Conservation (phyloP, 495 filamentous ascomycete species). For the Penicillium maclennaniae region DNA sequence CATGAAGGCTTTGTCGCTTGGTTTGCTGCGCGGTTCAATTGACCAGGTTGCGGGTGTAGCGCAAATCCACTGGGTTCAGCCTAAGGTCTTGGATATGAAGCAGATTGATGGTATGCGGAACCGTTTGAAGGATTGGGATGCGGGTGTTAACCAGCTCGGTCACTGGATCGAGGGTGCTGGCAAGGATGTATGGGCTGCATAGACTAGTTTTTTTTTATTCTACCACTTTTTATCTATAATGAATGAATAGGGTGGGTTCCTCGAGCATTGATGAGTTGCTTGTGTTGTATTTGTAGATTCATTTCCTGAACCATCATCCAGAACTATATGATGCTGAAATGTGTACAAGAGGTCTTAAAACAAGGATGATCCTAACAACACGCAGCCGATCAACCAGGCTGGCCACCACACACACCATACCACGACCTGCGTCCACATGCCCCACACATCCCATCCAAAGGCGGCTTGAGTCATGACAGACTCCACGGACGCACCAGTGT, state of each 20-base stretch:
- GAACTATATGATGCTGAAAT: not conserved
- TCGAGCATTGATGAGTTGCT: not conserved
- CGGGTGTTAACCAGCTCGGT: constrained; percentile 87
- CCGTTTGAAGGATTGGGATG: constrained; percentile 88
- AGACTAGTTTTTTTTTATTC: constrained; percentile 23
- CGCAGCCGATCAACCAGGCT: constrained; percentile 72
- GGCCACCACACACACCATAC: constrained; percentile 99
- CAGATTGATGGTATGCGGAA: constrained; percentile 94
- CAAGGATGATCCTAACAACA: constrained; percentile 44
- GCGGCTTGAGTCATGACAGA: constrained; percentile 69
- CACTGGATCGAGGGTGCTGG: constrained; percentile 91
- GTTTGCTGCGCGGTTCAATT: constrained; percentile 84
- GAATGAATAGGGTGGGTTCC: constrained; percentile 24
- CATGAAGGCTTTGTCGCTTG: constrained; percentile 96
- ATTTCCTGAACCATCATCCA: not conserved
- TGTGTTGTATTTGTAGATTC: not conserved
- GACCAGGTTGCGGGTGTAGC: constrained; percentile 95
- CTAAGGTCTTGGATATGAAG: constrained; percentile 90
- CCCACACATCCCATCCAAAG: constrained; percentile 88
- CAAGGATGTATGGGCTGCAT: constrained; percentile 88
- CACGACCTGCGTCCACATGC: constrained; percentile 83
- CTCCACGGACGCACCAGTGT: constrained; percentile 48
- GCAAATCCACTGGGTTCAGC: constrained; percentile 97
- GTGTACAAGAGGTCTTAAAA: constrained; percentile 20
- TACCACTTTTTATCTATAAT: constrained; percentile 23